phyloP scores from a whole-genome alignment of 2,329 filamentous ascomycete genomes.

The Arthroderma sp. region DNA sequence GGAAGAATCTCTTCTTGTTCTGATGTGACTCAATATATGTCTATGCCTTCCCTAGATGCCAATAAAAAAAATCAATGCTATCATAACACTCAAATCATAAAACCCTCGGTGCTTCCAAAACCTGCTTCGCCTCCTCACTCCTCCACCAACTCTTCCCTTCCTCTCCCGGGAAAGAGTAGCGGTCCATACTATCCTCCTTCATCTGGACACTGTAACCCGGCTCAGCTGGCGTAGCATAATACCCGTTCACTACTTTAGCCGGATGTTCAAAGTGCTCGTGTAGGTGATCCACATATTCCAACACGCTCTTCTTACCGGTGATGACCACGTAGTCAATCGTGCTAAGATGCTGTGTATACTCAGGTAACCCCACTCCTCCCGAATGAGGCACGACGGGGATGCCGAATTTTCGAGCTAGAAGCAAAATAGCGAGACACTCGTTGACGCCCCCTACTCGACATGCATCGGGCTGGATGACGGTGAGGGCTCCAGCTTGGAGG shows the following conservation, averaged over 20 bases:
- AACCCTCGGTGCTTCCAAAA: conserved; percentile 23
- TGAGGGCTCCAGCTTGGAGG: conserved; percentile 64
- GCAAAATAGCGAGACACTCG: conserved; percentile 77
- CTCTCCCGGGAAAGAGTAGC: conserved; percentile 62
- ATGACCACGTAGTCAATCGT: conserved; percentile 90
- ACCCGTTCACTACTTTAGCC: conserved; percentile 65
- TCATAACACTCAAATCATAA: background rate
- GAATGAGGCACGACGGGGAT: conserved; percentile 81
- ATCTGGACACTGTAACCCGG: conserved; percentile 89
- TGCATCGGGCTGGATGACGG: conserved; percentile 80
- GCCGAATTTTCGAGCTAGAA: conserved; percentile 56
- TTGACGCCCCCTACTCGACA: conserved; percentile 84
- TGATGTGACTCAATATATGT: no score
- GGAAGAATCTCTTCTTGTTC: no score
- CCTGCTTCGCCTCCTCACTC: conserved; percentile 61
- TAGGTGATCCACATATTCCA: conserved; percentile 87
- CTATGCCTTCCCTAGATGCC: no score
- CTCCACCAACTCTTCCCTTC: conserved; percentile 76
- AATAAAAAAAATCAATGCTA: no score
- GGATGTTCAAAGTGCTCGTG: conserved; percentile 89
- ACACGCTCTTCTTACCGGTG: conserved; percentile 62
- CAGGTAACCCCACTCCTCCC: conserved; percentile 77
- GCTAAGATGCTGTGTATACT: conserved; percentile 86
- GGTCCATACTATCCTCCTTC: conserved; percentile 76
- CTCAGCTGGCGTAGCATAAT: conserved; percentile 72